Evolutionary conservation across 1,284 basidiomycete genomes (phyloP).

Genomic region (Ustilago nuda): DNA sequence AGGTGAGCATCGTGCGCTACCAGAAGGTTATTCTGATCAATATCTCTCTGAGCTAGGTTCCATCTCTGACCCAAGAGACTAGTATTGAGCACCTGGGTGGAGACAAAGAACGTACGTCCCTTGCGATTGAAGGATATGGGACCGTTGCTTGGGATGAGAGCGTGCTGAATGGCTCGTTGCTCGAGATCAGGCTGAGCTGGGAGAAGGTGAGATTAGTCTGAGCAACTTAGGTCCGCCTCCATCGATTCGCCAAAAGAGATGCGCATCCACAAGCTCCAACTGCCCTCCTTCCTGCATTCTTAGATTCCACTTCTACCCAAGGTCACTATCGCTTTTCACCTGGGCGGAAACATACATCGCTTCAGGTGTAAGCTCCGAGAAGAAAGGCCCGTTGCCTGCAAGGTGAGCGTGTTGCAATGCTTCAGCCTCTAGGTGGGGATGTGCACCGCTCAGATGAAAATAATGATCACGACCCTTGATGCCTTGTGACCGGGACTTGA

Average conservation of each 20-base stretch:
- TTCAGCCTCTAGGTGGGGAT: conserved; percentile 7
- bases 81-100: neutral
- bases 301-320: conserved; percentile 19
- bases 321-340: neutral
- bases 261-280: conserved; percentile 4
- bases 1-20: neutral
- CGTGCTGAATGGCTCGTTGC: neutral
- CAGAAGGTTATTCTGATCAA: neutral
- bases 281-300: neutral
- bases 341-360: conserved; percentile 8
- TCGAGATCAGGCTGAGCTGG: conserved; percentile 1
- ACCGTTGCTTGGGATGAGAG: neutral
- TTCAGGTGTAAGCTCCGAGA: neutral
- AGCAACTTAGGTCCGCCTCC: conserved; percentile 2
- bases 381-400: conserved; percentile 12
- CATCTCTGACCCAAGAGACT: neutral
- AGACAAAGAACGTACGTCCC: conserved; percentile 3
- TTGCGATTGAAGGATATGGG: neutral
- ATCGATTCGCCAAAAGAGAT: conserved; percentile 18
- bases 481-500: neutral
- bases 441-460: conserved; percentile 2
- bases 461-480: neutral
- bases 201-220: neutral
- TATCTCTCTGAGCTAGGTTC: neutral
- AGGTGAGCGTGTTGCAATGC: conserved; percentile 7